Base-by-base conservation (phyloP, 2,329 filamentous ascomycete species). In the Zalaria sp. region DNA sequence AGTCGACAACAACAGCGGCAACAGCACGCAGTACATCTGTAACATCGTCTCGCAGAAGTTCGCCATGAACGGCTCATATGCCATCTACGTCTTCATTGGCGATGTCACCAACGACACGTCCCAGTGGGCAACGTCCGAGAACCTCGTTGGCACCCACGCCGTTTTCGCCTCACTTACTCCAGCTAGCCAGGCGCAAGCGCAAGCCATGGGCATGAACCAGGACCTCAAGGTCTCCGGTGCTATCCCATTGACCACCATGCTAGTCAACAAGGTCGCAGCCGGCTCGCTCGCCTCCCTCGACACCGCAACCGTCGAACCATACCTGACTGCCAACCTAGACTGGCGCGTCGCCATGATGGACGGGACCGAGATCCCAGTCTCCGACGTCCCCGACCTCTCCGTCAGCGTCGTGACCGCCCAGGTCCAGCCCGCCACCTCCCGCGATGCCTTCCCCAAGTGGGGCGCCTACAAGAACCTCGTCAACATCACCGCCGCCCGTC, bases 61-160 rank as follows among this genome's bases (percentile, higher is more conserved):
- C 43, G 74, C 75, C 2, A 58, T 82, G 5, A 65, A 71, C 7
- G 72, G 70, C 1, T 75, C 79, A 0, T 84, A 80, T 52, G 68
- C 67, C 41, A 64, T 89, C 18, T 74, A 80, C 53, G 64, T 88
- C 44, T 88, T 87, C 59, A 55, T 86, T 2, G 82, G 78, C 0
- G 55, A 67, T 2, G 62, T 52, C 25, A 43, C 70, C 0, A 49
- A 53, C 3, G 62, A 76, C 34, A 51, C 64, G 1, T 47, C 48
- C 4, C 51, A 56, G 1, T 83, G 79, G 79, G 54, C 66, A 1
- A 55, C 57, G 34, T 68, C 72, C 0, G 52, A 60, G 1, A 78
- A 73, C 46, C 66, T 81, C 6, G 68, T 81, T 3, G 81, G 81
- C 2, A 73, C 72, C 0, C 70, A 80, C 48, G 72, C 70, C 10